These are phyloP conservation scores for Talaromyces pinophilus DNA, from an alignment of 2,329 filamentous ascomycete species.

Conservation along the genomic window DNA sequence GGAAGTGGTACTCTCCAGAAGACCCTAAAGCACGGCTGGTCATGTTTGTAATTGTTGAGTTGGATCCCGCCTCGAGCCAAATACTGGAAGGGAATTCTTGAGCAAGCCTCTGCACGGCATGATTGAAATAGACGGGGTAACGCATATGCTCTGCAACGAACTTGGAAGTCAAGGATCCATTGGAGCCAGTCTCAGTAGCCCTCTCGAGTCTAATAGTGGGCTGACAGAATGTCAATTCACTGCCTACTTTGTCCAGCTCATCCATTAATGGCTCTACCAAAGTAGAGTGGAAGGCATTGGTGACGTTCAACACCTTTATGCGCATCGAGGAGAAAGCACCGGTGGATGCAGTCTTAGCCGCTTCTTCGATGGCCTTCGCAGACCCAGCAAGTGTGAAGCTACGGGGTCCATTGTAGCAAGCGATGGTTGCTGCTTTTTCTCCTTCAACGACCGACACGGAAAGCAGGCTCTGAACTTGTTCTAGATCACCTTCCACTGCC, in stretches of 20 bases:
- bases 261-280: not conserved
- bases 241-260: not conserved
- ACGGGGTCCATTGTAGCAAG: not conserved
- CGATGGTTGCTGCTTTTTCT: not conserved
- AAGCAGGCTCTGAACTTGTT: conserved; percentile 26
- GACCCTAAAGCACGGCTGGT: not conserved
- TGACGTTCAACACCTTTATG: not conserved
- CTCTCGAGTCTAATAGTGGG: not conserved
- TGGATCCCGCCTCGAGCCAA: not conserved
- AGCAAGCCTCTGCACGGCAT: not conserved
- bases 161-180: not conserved
- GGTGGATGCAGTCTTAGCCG: not conserved
- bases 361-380: not conserved
- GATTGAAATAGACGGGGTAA: not conserved
- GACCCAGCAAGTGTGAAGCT: not conserved
- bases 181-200: not conserved
- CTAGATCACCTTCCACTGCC: not conserved
- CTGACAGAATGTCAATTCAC: not conserved
- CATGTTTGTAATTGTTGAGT: not conserved
- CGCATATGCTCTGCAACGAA: not conserved
- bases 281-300: not conserved
- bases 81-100: not conserved
- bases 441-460: not conserved
- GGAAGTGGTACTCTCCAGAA: not conserved
- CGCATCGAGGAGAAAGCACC: not conserved